Evolutionary conservation across 306 rosid species (phyloP), one percentile per base, ranked within the genome.

Genomic region (Gynostemma pentaphyllum): DNA sequence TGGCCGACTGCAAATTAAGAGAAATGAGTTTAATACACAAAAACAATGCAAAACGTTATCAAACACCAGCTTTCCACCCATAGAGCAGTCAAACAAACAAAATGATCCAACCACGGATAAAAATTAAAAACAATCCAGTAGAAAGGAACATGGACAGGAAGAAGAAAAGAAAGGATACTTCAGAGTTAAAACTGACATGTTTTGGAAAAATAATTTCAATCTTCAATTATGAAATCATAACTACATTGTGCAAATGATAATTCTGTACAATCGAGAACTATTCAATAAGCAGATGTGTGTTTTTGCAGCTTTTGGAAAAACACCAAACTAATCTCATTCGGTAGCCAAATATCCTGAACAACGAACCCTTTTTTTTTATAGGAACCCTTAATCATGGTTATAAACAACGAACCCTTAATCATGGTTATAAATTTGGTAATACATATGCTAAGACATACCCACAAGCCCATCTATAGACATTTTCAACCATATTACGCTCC

Each of bases 401-500:
- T 13, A 59, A 59, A 37, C n/a, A 34, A 57, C 21, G 16, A 21
- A 2, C 39, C 65, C 0, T 2, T 59, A 2, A 9, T 37, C 65
- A 36, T 37, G 65, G 39, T 36, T 37, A 37, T 13, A 59, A 59
- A 37, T 23, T 19, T 19, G 60, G 26, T 21, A 68, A 68, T 50
- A 44, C 62, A 62, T 37, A 47, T 51, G 60, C 63, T 41, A 52
- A 36, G 65, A 72, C 89, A 76, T 81, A 94, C 99, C 99, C 99
- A 22, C 99, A 94, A 74, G 86, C 90, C 99, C 99, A 94, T 55
- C 85, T 77, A 68, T 81, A 83, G 41, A 94, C 97, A 68, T 89
- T 94, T 75, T 88, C 97, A 84, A 94, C 89, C 46, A 77, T 76
- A 68, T 88, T 88, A 62, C 99, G 99, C 62, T 84, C 94, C 74